Percentiles rank a stretch among this genome's conserved stretches.
Conservation (phyloP, 2,329 filamentous ascomycete species). For the Grosmannia clavigera region DNA sequence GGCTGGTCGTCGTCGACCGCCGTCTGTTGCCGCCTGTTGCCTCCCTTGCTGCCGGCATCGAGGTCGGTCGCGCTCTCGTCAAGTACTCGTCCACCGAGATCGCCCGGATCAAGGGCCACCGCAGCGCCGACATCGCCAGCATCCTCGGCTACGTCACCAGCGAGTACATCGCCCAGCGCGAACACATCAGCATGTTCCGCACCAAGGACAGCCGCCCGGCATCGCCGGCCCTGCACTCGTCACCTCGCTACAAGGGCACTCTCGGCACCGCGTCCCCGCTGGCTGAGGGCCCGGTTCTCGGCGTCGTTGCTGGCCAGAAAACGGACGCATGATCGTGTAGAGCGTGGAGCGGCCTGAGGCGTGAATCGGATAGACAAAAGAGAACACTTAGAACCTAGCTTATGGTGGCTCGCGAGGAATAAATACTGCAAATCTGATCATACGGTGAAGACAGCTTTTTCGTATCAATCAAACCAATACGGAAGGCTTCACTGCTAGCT, state of each 20-base stretch:
- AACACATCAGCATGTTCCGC: slow-evolving; percentile 70
- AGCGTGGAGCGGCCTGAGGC: neutral
- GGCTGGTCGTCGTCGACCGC: slow-evolving; percentile 71
- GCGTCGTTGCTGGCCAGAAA: neutral
- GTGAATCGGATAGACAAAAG: neutral
- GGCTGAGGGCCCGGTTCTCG: neutral
- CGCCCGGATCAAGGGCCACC: slow-evolving; percentile 66
- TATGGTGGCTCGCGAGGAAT: neutral
- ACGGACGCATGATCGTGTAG: neutral
- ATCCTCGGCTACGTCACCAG: slow-evolving; percentile 86
- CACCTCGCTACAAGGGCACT: neutral
- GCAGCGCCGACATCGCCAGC: slow-evolving; percentile 67
- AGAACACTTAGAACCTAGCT: neutral
- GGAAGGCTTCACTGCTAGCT: too few species aligned
- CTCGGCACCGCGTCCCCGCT: neutral
- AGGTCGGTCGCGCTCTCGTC: slow-evolving; percentile 80
- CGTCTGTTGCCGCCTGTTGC: slow-evolving; percentile 63
- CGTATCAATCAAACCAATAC: too few species aligned
- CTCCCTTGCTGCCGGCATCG: slow-evolving; percentile 59
- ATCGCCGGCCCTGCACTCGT: slow-evolving; percentile 23
- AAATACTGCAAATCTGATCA: neutral
- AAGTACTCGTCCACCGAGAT: slow-evolving; percentile 90
- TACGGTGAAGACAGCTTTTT: too few species aligned
- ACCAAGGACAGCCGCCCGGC: slow-evolving; percentile 37
- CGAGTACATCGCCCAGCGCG: slow-evolving; percentile 81